phyloP scores from a whole-genome alignment of 495 filamentous ascomycete genomes.

The Neohortaea acidophila region DNA sequence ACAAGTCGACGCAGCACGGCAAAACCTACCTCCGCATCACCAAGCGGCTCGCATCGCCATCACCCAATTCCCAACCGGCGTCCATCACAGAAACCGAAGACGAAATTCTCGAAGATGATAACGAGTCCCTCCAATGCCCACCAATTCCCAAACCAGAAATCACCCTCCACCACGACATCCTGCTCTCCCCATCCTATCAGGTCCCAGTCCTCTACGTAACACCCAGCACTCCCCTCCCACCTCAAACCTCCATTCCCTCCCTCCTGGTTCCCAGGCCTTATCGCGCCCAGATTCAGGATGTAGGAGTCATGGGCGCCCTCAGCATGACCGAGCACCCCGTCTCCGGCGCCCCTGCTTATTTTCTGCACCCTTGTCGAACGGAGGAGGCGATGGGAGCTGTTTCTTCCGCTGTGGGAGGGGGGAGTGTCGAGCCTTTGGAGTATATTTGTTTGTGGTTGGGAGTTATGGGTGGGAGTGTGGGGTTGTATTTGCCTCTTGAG shows the following conservation, averaged over 20 bases:
- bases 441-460: slow-evolving; percentile 76
- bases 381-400: slow-evolving; percentile 52
- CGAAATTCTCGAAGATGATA: slow-evolving; percentile 1
- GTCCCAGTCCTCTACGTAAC: slow-evolving; percentile 46
- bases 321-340: slow-evolving; percentile 66
- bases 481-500: slow-evolving; percentile 50
- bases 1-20: not conserved
- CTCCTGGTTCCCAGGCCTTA: slow-evolving; percentile 51
- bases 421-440: slow-evolving; percentile 36
- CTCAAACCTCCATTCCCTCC: not conserved
- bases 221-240: slow-evolving; percentile 20
- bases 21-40: not conserved
- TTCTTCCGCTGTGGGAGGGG: slow-evolving; percentile 29
- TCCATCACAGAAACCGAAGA: not conserved
- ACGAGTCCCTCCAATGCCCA: not conserved
- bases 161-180: slow-evolving; percentile 36
- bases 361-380: slow-evolving; percentile 77
- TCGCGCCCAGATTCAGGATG: slow-evolving; percentile 38
- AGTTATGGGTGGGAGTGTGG: slow-evolving; percentile 55
- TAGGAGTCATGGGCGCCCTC: slow-evolving; percentile 58
- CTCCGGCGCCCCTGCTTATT: slow-evolving; percentile 57
- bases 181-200: slow-evolving; percentile 41
- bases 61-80: not conserved
- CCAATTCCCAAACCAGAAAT: not conserved
- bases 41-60: not conserved